Evolutionary conservation across 352 stramenopile genomes (phyloP).

Genomic region (Globisporangium carolinianum): DNA sequence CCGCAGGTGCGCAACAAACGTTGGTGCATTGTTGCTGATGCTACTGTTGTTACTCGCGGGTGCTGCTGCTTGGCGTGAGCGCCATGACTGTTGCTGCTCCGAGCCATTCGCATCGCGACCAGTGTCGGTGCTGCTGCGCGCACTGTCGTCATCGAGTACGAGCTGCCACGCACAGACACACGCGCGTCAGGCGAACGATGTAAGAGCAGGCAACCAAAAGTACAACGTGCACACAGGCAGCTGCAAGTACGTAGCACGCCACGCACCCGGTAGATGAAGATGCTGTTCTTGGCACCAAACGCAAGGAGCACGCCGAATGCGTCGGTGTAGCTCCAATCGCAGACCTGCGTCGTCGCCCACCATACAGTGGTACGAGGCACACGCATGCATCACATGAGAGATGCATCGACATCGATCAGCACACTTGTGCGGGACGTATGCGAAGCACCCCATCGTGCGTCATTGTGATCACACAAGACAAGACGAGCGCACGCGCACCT

Average conservation of each 20-base stretch:
- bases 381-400: no score
- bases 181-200: not conserved
- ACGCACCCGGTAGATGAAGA: constrained; percentile 60
- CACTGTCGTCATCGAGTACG: constrained; percentile 3
- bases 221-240: no score
- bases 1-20: constrained; percentile 43
- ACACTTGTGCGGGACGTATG: not conserved
- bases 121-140: not conserved
- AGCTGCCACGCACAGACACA: not conserved
- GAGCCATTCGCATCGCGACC: not conserved
- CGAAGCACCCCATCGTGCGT: not conserved
- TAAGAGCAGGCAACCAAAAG: not conserved
- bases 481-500: constrained; percentile 22
- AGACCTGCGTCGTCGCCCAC: constrained; percentile 30
- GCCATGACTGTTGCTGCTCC: not conserved
- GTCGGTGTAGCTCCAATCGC: constrained; percentile 46
- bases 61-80: not conserved
- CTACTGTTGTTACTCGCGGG: not conserved
- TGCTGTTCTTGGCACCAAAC: constrained; percentile 52
- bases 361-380: no score
- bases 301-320: constrained; percentile 30
- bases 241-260: not conserved
- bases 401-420: not conserved
- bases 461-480: not conserved
- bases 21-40: not conserved